phyloP scores from a whole-genome alignment of 108 stramenopile genomes.

The Hondaea fermentalgiana region DNA sequence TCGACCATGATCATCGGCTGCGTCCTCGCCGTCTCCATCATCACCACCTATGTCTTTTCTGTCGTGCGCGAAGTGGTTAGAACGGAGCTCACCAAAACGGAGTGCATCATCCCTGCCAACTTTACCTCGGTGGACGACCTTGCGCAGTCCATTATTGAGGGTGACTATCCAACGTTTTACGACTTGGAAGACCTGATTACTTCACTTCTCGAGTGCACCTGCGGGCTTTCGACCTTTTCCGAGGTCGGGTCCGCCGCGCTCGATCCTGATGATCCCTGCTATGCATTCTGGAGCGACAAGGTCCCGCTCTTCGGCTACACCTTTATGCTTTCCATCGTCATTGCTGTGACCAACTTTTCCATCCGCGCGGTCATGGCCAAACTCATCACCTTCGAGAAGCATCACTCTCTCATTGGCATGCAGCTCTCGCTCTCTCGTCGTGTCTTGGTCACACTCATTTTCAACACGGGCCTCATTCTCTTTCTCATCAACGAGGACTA shows the following conservation, averaged over 20 bases:
- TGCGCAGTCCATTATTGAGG: not conserved
- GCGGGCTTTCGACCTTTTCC: not conserved
- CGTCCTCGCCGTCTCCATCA: conserved; percentile 24
- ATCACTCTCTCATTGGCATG: conserved; percentile 19
- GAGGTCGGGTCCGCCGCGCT: not conserved
- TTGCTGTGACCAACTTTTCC: conserved; percentile 17
- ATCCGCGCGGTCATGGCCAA: conserved; percentile 29
- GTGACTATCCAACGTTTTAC: not conserved
- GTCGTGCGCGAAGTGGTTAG: not conserved
- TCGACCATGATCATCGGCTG: not conserved
- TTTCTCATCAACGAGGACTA: conserved; percentile 27
- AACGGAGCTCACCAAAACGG: not conserved
- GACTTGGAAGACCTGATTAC: not conserved
- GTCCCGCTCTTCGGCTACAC: conserved; percentile 19
- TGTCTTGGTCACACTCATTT: conserved; percentile 36
- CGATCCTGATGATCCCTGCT: not conserved
- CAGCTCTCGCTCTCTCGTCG: conserved; percentile 22
- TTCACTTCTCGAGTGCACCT: not conserved
- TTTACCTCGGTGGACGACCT: not conserved
- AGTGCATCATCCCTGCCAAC: not conserved
- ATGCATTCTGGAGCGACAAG: not conserved
- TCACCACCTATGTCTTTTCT: conserved; percentile 6
- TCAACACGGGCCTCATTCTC: conserved; percentile 37
- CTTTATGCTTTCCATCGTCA: conserved; percentile 23
- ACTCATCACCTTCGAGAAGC: conserved; percentile 33